These are phyloP conservation scores for Mycena latifolia DNA, from an alignment of 768 basidiomycete genomes.

Conservation along the genomic window DNA sequence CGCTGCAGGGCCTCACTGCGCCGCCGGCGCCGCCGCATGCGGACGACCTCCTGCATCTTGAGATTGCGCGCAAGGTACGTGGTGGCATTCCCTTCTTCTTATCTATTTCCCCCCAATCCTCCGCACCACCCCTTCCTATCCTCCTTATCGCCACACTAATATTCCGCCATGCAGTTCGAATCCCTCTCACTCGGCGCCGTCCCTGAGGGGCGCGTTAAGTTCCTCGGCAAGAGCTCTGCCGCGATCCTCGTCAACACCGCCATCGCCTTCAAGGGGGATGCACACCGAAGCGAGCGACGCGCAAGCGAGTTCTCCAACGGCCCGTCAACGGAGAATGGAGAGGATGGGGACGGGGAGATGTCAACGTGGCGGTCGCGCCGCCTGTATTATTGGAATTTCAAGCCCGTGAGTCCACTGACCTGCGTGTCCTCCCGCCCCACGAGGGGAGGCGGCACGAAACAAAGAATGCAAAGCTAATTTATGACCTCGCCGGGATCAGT, in stretches of 20 bases:
- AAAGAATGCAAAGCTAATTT: too few relatives aligned
- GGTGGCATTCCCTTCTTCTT: too few relatives aligned
- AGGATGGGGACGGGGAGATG: neutral
- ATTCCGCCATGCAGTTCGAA: conserved; percentile 1
- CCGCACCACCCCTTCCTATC: too few relatives aligned
- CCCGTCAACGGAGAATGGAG: too few relatives aligned
- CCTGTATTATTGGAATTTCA: conserved; percentile 15
- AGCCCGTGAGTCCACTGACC: neutral
- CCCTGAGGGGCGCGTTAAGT: neutral
- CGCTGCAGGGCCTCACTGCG: conserved; percentile 4
- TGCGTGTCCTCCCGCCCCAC: too few relatives aligned
- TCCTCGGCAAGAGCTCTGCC: conserved; percentile 14
- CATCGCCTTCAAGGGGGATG: conserved; percentile 8
- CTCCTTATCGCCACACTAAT: too few relatives aligned
- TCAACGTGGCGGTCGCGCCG: conserved; percentile 8
- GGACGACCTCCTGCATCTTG: conserved; percentile 29
- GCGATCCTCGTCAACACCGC: conserved; percentile 9
- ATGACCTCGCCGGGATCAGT: conserved; percentile 16
- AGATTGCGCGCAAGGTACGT: conserved; percentile 17
- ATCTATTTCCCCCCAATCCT: too few relatives aligned
- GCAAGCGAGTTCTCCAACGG: too few relatives aligned
- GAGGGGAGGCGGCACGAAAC: too few relatives aligned
- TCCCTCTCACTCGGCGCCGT: neutral
- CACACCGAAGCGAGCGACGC: conserved; percentile 8
- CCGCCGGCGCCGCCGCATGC: conserved; percentile 20